phyloP scores from a whole-genome alignment of 2,329 filamentous ascomycete genomes.

The Fusarium circinatum region DNA sequence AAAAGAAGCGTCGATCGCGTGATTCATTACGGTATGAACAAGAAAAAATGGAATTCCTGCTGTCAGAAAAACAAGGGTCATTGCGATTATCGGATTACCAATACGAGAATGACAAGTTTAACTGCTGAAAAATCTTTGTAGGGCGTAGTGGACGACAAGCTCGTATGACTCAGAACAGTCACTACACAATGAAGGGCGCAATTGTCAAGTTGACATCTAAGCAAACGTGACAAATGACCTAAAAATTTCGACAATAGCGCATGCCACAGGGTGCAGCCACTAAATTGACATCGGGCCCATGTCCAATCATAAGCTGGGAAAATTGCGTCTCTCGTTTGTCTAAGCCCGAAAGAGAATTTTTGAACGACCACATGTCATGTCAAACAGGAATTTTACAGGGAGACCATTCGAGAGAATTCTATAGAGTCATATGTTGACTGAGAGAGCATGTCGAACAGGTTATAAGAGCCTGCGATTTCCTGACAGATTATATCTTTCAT shows the following conservation, averaged over 20 bases:
- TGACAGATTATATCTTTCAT: neutral
- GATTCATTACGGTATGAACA: neutral
- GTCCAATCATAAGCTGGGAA: neutral
- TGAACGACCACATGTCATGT: neutral
- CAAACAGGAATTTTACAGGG: neutral
- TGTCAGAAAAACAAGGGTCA: neutral
- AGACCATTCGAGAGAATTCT: neutral
- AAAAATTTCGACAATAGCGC: neutral
- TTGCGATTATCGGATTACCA: neutral
- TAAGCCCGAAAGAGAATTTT: neutral
- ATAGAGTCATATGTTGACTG: neutral
- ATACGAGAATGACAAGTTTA: neutral
- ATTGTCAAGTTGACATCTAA: neutral
- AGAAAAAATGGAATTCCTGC: neutral
- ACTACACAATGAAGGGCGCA: neutral
- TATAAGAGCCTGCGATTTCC: neutral
- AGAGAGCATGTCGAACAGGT: neutral
- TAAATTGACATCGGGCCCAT: neutral
- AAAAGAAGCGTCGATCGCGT: neutral
- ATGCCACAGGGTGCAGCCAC: neutral
- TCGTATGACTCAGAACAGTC: neutral
- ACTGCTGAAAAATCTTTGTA: neutral
- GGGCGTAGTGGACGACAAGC: neutral
- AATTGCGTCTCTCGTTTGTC: neutral
- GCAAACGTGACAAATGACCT: neutral